Evolutionary conservation across 2,329 filamentous ascomycete genomes (phyloP).

Genomic region (Colletotrichum orchidophilum): DNA sequence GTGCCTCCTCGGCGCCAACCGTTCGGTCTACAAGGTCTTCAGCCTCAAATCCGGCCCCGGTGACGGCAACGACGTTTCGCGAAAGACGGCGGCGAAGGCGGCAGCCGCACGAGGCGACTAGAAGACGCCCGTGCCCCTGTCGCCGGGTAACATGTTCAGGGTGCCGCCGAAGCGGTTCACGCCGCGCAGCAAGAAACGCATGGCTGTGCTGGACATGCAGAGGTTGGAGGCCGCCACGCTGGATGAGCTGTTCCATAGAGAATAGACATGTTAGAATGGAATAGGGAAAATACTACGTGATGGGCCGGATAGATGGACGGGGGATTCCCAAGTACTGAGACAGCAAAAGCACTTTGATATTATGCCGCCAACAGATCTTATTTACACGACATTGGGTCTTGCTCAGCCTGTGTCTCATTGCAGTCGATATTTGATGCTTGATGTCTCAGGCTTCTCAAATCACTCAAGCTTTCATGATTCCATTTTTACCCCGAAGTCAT

Average conservation of each 20-base stretch:
- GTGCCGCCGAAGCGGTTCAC: constrained; percentile 29
- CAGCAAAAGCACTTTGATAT: background rate
- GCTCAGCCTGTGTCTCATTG: background rate
- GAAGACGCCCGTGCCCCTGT: constrained; percentile 22
- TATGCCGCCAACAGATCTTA: background rate
- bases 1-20: constrained; percentile 60
- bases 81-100: constrained; percentile 3
- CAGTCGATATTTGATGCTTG: background rate
- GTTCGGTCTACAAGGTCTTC: constrained; percentile 58
- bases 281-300: background rate
- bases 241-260: constrained; percentile 17
- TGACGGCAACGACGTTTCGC: background rate
- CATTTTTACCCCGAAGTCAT: too few species aligned
- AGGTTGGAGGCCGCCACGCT: background rate
- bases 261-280: background rate
- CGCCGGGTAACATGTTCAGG: constrained; percentile 31
- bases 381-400: background rate
- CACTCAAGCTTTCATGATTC: background rate
- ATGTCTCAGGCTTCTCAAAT: background rate
- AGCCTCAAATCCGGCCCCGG: constrained; percentile 41
- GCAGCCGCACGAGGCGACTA: constrained; percentile 1
- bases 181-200: constrained; percentile 23
- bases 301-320: background rate
- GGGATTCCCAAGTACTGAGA: too few species aligned
- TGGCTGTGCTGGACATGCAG: constrained; percentile 2